Base-by-base conservation (phyloP, 495 filamentous ascomycete species). In the Xylaria palmicola region DNA sequence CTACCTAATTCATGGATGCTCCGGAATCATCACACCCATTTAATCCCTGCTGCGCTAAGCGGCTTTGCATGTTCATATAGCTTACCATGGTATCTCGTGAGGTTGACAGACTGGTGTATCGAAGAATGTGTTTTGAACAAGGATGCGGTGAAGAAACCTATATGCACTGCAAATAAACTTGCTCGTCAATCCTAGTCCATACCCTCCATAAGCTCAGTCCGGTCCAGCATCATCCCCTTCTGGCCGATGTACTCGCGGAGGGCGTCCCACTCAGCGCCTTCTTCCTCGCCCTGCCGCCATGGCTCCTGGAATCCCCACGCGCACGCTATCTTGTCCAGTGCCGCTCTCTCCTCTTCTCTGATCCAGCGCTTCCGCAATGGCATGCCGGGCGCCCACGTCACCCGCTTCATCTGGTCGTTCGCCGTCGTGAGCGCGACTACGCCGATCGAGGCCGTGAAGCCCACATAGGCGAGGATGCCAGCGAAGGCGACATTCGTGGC, bases 391-490 rank as follows among this genome's bases (percentile, higher is more conserved):
- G 86, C 79, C 95, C 95, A 98, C 4, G 87, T 89, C 30, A 98
- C 90, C 4, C 94, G 85, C 58, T 91, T 87, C 90, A 96, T 95
- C 71, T 98, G 92, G 72, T 97, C 92, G 75, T 97, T 97, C 19
- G 85, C 77, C 15, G 93, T 96, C 30, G 88, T 88, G 24, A 93
- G 72, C 13, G 92, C 92, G 13, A 97, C 81, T n/a, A 91, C 67
- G 5, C 93, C 94, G 45, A 97, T 82, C 1, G 86, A 89, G 2
- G 83, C 86, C 7, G 90, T 90, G 52, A 91, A 88, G 1, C 81
- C 85, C 13, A 94, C 79, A 69, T 97, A 98, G 13, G 90, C 87
- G 22, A 94, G 64, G 13, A 90, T 88, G 9, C 91, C 94, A 4
- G 80, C 84, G 66, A 96, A 93, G 0, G 88, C 86, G 56, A 94